Evolutionary conservation across 1,284 basidiomycete genomes (phyloP), one percentile per base, ranked within the genome.

Genomic region (Polyporus tsugae): DNA sequence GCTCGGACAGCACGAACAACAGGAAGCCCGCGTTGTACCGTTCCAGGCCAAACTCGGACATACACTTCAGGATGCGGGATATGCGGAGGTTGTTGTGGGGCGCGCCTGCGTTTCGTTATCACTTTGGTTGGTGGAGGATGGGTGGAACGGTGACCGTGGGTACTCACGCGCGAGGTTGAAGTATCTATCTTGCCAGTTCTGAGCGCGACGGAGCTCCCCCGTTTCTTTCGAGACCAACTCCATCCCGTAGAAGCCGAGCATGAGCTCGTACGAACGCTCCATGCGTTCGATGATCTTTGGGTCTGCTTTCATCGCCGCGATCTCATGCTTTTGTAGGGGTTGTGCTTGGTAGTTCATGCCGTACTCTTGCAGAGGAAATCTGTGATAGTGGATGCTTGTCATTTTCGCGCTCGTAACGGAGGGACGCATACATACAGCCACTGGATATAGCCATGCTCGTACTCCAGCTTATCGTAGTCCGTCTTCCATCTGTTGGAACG

Each of bases 181-280:
- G 75, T 91, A 92, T 66, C 88, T 84, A 19, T 83, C 72, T 58
- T 70, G 75, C 74, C 83, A 89, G 71, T 87, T 83, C 70, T 44
- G 64, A 86, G 86, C 64, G 81, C 83, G 39, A 89, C 63, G 67
- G 11, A 72, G 70, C n/a, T 88, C 81, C 2, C 91, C 91, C 0
- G 88, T 87, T 59, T 88, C 85, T 25, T 78, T 73, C 60, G 86
- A 86, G 36, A 87, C 77, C 17, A 92, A 83, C 42, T 82, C 82
- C 88, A 93, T 91, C 33, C 90, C 91, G 74, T 91, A 92, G 79
- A 93, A 93, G 75, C 90, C 89, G 10, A 92, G 84, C 89, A 92
- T 91, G 67, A 92, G 85, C 69, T 78, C 80, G 77, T 92, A 93
- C 4, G 92, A 93, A 39, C 79, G 80, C 4, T 89, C 66, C 33